Evolutionary conservation across 495 filamentous ascomycete genomes (phyloP).

Genomic region (Podospora tetraspora): DNA sequence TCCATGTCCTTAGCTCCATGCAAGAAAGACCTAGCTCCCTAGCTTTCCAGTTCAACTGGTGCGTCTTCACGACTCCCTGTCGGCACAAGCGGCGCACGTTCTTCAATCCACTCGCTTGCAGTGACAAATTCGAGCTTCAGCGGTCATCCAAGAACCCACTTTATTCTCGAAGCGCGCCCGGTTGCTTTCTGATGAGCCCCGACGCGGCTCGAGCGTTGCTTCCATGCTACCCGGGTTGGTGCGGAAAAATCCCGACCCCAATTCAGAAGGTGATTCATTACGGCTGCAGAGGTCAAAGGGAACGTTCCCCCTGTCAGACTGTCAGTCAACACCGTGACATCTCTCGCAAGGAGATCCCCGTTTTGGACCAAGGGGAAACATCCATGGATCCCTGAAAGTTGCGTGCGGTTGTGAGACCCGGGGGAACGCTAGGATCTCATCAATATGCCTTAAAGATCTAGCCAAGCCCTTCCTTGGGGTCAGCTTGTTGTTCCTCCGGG

Average conservation of each 20-base stretch:
- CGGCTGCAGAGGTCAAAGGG: not conserved
- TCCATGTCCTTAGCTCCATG: not conserved
- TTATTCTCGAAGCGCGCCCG: not conserved
- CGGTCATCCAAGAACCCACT: not conserved
- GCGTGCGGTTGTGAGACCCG: not conserved
- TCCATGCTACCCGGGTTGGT: not conserved
- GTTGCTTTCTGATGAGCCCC: not conserved
- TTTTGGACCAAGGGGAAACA: not conserved
- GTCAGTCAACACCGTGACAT: not conserved
- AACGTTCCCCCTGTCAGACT: not conserved
- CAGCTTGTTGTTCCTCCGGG: not conserved
- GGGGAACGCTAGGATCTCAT: not conserved
- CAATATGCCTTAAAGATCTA: not conserved
- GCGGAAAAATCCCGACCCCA: not conserved
- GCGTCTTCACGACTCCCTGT: not conserved
- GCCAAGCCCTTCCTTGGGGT: not conserved
- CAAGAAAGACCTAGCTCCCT: not conserved
- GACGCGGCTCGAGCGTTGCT: not conserved
- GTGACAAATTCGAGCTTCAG: not conserved
- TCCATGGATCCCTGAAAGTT: not conserved
- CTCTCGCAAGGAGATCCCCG: not conserved
- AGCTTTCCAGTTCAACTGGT: not conserved
- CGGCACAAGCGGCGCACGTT: not conserved
- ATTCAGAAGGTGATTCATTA: not conserved
- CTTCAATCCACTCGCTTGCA: not conserved